phyloP scores from a whole-genome alignment of 2,329 filamentous ascomycete genomes.

The Pseudophaeomoniella oleicola region DNA sequence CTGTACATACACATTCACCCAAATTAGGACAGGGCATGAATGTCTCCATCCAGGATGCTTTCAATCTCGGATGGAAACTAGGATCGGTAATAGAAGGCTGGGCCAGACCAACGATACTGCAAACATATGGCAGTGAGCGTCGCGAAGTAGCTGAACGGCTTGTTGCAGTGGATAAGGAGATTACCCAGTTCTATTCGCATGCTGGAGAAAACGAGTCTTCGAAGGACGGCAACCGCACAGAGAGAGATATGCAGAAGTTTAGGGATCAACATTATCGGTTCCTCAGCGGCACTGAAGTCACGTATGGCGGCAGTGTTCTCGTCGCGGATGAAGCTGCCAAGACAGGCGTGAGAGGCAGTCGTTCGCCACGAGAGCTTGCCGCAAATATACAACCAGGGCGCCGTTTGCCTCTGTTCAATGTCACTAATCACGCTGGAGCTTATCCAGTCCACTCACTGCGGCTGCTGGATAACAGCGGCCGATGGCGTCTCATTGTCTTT shows the following conservation, averaged over 20 bases:
- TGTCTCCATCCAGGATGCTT: slow-evolving; percentile 38
- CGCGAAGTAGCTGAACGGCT: slow-evolving; percentile 34
- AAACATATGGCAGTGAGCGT: slow-evolving; percentile 38
- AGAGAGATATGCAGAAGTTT: no score
- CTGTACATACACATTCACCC: slow-evolving; percentile 52
- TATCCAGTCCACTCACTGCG: slow-evolving; percentile 23
- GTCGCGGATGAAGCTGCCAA: no score
- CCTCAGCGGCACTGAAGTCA: no score
- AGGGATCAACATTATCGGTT: no score
- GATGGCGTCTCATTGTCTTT: slow-evolving; percentile 36
- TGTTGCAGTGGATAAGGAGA: no score
- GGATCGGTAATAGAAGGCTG: slow-evolving; percentile 30
- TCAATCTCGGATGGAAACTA: slow-evolving; percentile 47
- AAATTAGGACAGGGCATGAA: slow-evolving; percentile 50
- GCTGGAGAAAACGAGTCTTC: no score
- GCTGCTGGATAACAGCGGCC: slow-evolving; percentile 20
- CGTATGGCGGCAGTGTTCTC: no score
- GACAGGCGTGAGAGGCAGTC: no score
- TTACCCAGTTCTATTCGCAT: no score
- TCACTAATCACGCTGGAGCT: slow-evolving; percentile 22
- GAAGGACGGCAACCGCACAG: no score
- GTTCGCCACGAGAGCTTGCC: slow-evolving; percentile 6
- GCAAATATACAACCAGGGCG: slow-evolving; percentile 18
- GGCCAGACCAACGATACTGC: slow-evolving; percentile 26
- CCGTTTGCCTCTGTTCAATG: slow-evolving; percentile 19